Base-by-base conservation (phyloP, 2,329 filamentous ascomycete genomes). In the Paraconiothyrium brasiliense region DNA sequence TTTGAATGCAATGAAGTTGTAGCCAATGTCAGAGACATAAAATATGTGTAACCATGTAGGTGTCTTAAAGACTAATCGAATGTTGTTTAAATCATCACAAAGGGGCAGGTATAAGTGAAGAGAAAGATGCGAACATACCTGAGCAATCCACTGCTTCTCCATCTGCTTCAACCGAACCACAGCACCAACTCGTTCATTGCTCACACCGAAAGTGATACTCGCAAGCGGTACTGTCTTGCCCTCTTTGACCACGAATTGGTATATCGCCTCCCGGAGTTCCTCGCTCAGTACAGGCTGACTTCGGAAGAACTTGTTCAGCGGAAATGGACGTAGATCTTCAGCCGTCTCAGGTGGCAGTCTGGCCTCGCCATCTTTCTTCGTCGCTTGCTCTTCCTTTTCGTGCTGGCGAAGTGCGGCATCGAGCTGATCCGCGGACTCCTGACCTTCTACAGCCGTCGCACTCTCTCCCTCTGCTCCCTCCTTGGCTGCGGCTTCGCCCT, bases 51-150 rank as follows among this genome's bases (percentile, higher is more conserved):
- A 97, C 92, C 92, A 95, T 89, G 85, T 89, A 78, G 83, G 80
- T 89, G 94, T 98, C 94, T 97, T 97, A 86, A 96, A 97, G 94
- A 98, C 94, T 97, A 97, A 98, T 97, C 94, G 94, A 84, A 91
- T 87, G 89, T 88, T 70, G 86, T 83, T 79, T 86, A 72, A 82
- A 86, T 92, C 89, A 91, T 91, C 89, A 90, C 84, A 65, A 67
- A 69, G 74, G 51, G 46, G 34, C 44, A 37, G 32, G 9, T 14
- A 47, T n/a, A 48, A 8, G 22, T 51, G 51, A 50, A 35, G 27
- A 59, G 43, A 43, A 54, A 14, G 50, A 37, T 24, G 43, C 22
- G 20, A 56, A 83, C 92, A 85, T 86, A 97, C 94, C 84, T 94
- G 84, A 71, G 83, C 78, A 65, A 85, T 77, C 92, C 90, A 93